phyloP scores from a whole-genome alignment of 176 grass and related monocot species.

The Oryza meridionalis region DNA sequence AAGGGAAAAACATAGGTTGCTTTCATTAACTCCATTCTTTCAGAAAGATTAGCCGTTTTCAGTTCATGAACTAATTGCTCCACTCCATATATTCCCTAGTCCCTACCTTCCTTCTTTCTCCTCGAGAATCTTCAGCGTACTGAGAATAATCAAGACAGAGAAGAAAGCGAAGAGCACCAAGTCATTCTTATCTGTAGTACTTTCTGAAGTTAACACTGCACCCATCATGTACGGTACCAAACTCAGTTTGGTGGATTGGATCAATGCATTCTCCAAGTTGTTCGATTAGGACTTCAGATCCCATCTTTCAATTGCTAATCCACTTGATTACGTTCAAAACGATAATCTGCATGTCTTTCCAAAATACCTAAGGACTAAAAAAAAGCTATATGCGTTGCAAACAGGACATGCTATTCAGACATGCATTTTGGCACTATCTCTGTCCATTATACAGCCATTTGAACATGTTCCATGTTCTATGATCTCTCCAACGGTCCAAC shows the following conservation, averaged over 20 bases:
- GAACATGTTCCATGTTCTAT: slow-evolving; percentile 22
- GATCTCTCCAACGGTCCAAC: not conserved
- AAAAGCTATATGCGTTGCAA: not conserved
- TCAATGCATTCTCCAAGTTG: not conserved
- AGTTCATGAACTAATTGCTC: not conserved
- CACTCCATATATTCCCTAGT: not conserved
- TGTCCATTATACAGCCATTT: slow-evolving; percentile 27
- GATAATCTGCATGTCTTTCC: slow-evolving; percentile 28
- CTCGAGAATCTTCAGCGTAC: not conserved
- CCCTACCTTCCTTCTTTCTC: not conserved
- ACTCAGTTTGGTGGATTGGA: slow-evolving; percentile 15
- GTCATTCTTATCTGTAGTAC: not conserved
- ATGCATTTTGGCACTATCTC: slow-evolving; percentile 14
- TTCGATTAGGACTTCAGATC: not conserved
- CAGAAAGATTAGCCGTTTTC: slow-evolving; percentile 11
- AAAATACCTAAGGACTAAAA: not conserved
- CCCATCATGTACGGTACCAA: not conserved
- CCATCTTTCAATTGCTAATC: not conserved
- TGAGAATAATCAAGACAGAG: not conserved
- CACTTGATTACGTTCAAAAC: not conserved
- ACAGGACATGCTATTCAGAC: slow-evolving; percentile 18
- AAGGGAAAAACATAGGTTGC: not conserved
- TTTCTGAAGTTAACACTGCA: not conserved
- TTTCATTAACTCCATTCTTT: not conserved
- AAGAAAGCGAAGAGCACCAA: slow-evolving; percentile 22